Base-by-base conservation (phyloP, 139 green algal genomes). In the Chlorella ohadii region DNA sequence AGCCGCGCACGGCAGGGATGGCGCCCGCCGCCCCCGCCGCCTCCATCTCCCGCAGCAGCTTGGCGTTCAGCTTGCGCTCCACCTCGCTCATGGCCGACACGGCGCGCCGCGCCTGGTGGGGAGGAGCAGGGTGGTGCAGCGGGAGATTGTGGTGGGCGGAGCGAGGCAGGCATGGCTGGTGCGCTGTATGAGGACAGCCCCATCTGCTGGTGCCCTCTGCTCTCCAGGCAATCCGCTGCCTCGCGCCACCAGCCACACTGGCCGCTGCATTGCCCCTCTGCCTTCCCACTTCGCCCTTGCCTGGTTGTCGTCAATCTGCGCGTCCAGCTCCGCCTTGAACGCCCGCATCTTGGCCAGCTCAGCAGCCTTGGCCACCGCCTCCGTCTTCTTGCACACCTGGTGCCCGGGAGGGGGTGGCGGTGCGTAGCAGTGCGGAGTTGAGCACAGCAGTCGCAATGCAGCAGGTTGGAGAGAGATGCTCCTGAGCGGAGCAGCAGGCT, bases 321-420 rank as follows among this genome's bases (percentile, higher is more conserved):
- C 28, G 36, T 87, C 83, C 34, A 87, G 83, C 22, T 71, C 22
- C 22, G 73, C 74, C 83, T 84, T 84, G 83, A 87, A 84, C 12
- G n/a, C 63, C 34, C 13, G 36, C 73, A 72, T 78, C 74, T 84
- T 87, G 34, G 44, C 83, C 47, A 78, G 23, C 83, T 78, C 74
- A 7, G 51, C 34, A 2, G 28, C 44, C 74, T 84, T 84, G 57
- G 72, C 81, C n/a, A 63, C 64, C 28, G 34, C 59, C 41, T 41
- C 47, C 23, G 66, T 59, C 74, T 71, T 84, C 59, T 77, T 74
- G 55, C 36, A 61, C 61, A 83, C 72, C 82, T 86, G 72, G 41
- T n/a, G 15, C 22, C 7, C 33, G 34, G 56, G 55, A 31, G 17
- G 25, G n/a, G n/a, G 64, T 55, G 38, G 38, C 16, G 68, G 22